These are phyloP conservation scores for Polyplosphaeria fusca DNA, from an alignment of 495 filamentous ascomycete genomes.

Conservation along the genomic window DNA sequence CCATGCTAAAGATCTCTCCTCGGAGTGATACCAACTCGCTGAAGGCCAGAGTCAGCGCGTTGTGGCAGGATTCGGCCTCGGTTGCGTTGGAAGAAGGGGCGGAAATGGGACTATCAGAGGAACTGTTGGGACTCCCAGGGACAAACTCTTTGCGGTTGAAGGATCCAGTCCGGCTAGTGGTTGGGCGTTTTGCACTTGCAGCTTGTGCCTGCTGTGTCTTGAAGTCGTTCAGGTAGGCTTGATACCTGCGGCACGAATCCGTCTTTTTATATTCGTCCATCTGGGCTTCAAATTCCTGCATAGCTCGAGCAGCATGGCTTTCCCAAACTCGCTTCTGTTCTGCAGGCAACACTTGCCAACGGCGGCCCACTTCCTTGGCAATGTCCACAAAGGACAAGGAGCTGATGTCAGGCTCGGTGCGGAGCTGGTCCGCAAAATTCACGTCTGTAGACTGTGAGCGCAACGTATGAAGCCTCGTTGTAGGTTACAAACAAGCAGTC, in stretches of 20 bases:
- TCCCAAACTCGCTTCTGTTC: conserved; percentile 33
- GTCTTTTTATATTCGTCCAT: conserved; percentile 38
- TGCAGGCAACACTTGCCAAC: conserved; percentile 28
- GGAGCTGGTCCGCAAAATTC: conserved; percentile 37
- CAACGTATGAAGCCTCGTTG: not conserved
- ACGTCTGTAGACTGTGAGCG: conserved; percentile 30
- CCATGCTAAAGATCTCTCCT: conserved; percentile 15
- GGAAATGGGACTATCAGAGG: conserved; percentile 21
- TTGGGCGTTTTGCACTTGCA: conserved; percentile 3
- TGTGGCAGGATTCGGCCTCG: conserved; percentile 23
- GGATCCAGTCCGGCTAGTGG: not conserved
- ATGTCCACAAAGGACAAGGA: conserved; percentile 35
- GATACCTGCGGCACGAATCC: conserved; percentile 28
- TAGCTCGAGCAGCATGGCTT: conserved; percentile 30
- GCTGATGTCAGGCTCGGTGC: conserved; percentile 27
- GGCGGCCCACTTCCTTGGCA: conserved; percentile 32
- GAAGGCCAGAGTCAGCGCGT: conserved; percentile 27
- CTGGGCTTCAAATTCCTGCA: conserved; percentile 29
- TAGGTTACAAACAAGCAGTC: conserved; percentile 29
- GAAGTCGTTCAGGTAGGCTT: conserved; percentile 31
- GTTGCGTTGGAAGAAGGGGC: conserved; percentile 6
- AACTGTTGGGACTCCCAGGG: conserved; percentile 13
- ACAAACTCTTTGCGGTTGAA: not conserved
- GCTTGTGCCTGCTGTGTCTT: conserved; percentile 18
- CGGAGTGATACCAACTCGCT: conserved; percentile 22